Conservation (phyloP, 345 rosid genomes). For the Corymbia maculata region DNA sequence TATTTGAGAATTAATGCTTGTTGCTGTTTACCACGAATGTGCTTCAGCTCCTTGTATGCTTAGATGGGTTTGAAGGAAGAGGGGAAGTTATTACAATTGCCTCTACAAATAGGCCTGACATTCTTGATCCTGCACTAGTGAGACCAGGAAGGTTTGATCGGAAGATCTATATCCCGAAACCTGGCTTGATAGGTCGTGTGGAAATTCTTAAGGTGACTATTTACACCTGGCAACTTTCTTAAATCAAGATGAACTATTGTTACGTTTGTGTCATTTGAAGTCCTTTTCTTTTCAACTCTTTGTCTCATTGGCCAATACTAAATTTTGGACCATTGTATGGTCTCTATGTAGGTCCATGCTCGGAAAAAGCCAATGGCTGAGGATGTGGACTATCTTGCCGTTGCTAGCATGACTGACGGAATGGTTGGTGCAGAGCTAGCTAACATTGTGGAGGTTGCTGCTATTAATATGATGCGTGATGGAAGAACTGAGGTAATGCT, state of each 20-base stretch:
- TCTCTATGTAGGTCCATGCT: slow-evolving; percentile 70
- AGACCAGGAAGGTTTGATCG: slow-evolving; percentile 90
- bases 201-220: slow-evolving; percentile 77
- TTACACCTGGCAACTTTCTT: not conserved
- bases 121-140: slow-evolving; percentile 92
- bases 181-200: slow-evolving; percentile 80
- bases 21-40: not conserved
- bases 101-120: slow-evolving; percentile 92
- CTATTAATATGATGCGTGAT: slow-evolving; percentile 90
- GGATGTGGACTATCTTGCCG: slow-evolving; percentile 90
- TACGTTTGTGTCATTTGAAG: not conserved
- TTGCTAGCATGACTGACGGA: slow-evolving; percentile 86
- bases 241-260: not conserved
- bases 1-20: not conserved
- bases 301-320: not conserved
- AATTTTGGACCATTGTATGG: not conserved
- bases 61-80: slow-evolving; percentile 98
- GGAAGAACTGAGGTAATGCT: slow-evolving; percentile 73
- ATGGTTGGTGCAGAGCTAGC: slow-evolving; percentile 99
- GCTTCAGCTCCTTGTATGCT: slow-evolving; percentile 76
- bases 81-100: slow-evolving; percentile 95
- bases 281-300: not conserved
- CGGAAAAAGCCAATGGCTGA: slow-evolving; percentile 93
- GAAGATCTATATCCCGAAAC: slow-evolving; percentile 77
- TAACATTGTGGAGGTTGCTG: slow-evolving; percentile 87